Percentiles rank a stretch among this genome's conserved stretches.
These are phyloP conservation scores for Skeletonema marinoi DNA, from an alignment of 108 stramenopile genomes.

Conservation along the genomic window DNA sequence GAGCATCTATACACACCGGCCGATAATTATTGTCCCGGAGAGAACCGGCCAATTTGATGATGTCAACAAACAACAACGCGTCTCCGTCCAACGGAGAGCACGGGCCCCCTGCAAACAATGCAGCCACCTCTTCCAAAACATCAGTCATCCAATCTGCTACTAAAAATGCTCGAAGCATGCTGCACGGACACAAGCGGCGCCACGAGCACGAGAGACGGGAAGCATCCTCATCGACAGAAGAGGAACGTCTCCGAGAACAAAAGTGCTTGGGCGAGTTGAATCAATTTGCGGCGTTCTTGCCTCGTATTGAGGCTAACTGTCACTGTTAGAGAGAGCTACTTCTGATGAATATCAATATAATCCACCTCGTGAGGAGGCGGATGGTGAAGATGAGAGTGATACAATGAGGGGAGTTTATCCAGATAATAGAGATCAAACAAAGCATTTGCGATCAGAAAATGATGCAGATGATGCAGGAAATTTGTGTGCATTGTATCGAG, in stretches of 20 bases:
- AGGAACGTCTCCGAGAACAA: conserved; percentile 7
- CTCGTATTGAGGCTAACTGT: conserved; percentile 35
- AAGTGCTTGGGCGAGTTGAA: conserved; percentile 20
- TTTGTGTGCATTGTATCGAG: conserved; percentile 72
- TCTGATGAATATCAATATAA: conserved; percentile 21
- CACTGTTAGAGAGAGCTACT: not conserved
- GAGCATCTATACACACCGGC: too few relatives aligned
- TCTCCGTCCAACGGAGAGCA: not conserved
- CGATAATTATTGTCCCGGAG: too few relatives aligned
- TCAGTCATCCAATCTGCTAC: conserved; percentile 13
- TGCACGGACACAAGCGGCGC: conserved; percentile 30
- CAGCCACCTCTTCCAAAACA: not conserved
- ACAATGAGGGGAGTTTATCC: not conserved
- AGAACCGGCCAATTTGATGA: too few relatives aligned
- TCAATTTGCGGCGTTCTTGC: conserved; percentile 30
- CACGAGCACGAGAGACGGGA: conserved; percentile 24
- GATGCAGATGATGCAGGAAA: conserved; percentile 49
- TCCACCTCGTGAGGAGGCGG: not conserved
- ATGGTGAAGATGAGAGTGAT: not conserved
- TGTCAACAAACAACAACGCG: not conserved
- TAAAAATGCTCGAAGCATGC: conserved; percentile 47
- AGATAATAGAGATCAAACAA: not conserved
- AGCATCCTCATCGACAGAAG: not conserved
- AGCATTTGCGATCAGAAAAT: not conserved
- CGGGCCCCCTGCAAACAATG: not conserved